Evolutionary conservation across 345 rosid species (phyloP), one percentile per base, ranked within the genome.

Genomic region (Ricinus communis): DNA sequence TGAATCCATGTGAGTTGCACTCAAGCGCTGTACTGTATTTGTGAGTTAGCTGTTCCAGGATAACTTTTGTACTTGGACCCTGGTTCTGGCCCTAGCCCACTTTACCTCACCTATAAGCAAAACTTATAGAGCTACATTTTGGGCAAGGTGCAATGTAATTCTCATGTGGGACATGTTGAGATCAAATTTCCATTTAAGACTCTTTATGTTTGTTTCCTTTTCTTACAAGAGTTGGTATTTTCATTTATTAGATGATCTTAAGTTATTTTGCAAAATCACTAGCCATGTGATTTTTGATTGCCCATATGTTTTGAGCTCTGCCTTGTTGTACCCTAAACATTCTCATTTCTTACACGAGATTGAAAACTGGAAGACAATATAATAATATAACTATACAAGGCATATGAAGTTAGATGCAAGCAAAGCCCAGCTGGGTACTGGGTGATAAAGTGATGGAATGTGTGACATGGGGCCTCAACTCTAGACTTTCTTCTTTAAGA

Each of bases 1-100:
- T 67, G 31, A 22, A 33, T 36, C 21, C 71, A 66, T 49, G 69
- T 65, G 69, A 65, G 16, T 53, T 19, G 69, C 70, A 36, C 49
- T 53, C 50, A 16, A 30, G 15, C 22, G 12, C 47, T 43, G 4
- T 38, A 2, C 24, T 27, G 21, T 1, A 10, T 65, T 47, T 30
- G 10, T n/a, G 21, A 53, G 57, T 15, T 49, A 5, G 6, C 38
- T 43, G 47, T 43, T 43, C 5, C 8, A 9, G 47, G 47, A 3
- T 4, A 52, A 6, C n/a, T 28, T 30, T 28, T 27, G 62, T 49
- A 3, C 22, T 33, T 30, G 58, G 69, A 27, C 16, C 43, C 14
- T 3, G 12, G 27, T 27, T n/a, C n/a, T 19, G 54, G 22, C 28
- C 25, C 12, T 22, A 52, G 60, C 36, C 33, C 60, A 52, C 36